Percentiles rank a stretch among this genome's conserved stretches.
Evolutionary conservation across 2,329 filamentous ascomycete genomes (phyloP).

Genomic region (Colletotrichum limetticola): DNA sequence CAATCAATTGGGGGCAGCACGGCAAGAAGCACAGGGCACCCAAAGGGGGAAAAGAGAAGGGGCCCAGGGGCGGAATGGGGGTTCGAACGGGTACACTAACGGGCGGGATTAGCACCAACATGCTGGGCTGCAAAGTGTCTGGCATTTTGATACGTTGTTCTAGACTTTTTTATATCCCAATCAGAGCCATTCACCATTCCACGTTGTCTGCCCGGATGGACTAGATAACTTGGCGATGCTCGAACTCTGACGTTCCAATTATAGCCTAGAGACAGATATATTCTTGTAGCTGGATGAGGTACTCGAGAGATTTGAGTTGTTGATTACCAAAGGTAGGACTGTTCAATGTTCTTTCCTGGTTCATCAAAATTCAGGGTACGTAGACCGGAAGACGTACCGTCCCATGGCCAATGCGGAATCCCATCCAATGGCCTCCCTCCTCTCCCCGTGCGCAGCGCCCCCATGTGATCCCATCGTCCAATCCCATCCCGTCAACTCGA

Average conservation of each 20-base stretch:
- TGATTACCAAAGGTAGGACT: background rate
- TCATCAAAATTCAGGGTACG: background rate
- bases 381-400: constrained; percentile 1
- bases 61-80: background rate
- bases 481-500: constrained; percentile 7
- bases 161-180: constrained; percentile 10
- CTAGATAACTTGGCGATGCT: too few relatives aligned
- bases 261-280: too few relatives aligned
- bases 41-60: background rate
- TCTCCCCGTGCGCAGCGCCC: background rate
- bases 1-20: constrained; percentile 27
- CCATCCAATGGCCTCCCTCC: constrained; percentile 22
- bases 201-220: background rate
- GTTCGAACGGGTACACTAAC: constrained; percentile 19
- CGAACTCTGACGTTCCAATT: background rate
- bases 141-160: constrained; percentile 7
- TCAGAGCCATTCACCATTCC: background rate
- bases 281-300: too few relatives aligned
- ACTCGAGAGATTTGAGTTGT: background rate
- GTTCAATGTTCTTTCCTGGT: background rate
- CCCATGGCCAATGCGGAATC: constrained; percentile 16
- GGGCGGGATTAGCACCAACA: constrained; percentile 10
- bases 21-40: constrained; percentile 19
- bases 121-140: constrained; percentile 11
- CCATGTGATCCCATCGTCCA: constrained; percentile 17